These are phyloP conservation scores for Blastocystis sp. DNA, from an alignment of 352 stramenopile genomes.

Conservation along the genomic window DNA sequence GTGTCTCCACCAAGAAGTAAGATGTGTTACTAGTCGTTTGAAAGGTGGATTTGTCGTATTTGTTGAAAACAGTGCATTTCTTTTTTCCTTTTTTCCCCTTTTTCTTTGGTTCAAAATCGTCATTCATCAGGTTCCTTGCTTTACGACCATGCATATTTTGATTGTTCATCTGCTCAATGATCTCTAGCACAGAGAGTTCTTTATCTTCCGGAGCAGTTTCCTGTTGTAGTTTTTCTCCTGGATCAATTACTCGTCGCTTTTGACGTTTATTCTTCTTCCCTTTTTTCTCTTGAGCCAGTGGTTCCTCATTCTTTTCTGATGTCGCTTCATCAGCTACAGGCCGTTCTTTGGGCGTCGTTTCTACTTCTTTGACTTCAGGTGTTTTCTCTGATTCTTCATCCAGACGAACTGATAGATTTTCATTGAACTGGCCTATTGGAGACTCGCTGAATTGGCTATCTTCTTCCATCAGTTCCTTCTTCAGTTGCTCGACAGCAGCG, in stretches of 20 bases:
- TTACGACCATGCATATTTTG: constrained; percentile 32
- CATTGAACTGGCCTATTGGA: not conserved
- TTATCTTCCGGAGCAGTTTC: not conserved
- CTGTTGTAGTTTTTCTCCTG: not conserved
- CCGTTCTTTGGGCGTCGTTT: not conserved
- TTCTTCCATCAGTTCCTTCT: constrained; percentile 48
- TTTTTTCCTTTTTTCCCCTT: constrained; percentile 55
- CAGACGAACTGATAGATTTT: too few relatives aligned
- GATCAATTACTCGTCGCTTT: not conserved
- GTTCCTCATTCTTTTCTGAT: not conserved
- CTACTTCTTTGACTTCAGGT: not conserved
- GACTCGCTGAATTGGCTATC: not conserved
- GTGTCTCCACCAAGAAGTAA: constrained; percentile 61
- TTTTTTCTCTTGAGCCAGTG: not conserved
- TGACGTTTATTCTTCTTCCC: constrained; percentile 50
- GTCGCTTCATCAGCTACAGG: too few relatives aligned
- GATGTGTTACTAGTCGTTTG: not conserved
- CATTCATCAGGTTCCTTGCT: constrained; percentile 15
- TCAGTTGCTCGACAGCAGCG: constrained; percentile 56
- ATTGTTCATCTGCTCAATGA: constrained; percentile 56
- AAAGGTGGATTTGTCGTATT: constrained; percentile 52
- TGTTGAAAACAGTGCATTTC: not conserved
- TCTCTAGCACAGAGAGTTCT: constrained; percentile 43
- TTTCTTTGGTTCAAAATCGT: not conserved
- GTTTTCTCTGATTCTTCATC: not conserved